phyloP scores from a whole-genome alignment of 345 rosid species.

The Euphorbia lathyris region DNA sequence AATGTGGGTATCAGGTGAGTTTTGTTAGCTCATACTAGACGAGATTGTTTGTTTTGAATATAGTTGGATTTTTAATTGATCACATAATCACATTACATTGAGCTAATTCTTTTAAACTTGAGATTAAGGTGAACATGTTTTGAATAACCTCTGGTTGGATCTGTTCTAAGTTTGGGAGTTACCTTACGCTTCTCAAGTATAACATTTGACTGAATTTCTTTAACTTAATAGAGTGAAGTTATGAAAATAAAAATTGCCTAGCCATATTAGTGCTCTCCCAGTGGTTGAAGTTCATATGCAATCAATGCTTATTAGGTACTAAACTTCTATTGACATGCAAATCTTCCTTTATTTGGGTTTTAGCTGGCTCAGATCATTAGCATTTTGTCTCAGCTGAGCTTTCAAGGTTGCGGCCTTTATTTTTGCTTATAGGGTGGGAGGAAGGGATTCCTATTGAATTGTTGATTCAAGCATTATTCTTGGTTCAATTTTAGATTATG shows the following conservation, averaged over 20 bases:
- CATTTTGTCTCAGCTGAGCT: not conserved
- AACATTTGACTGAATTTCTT: not conserved
- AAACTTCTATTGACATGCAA: not conserved
- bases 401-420: not conserved
- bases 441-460: slow-evolving; percentile 5
- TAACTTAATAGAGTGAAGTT: not conserved
- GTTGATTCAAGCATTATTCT: not conserved
- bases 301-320: not conserved
- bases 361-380: not conserved
- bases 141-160: not conserved
- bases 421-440: not conserved
- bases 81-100: not conserved
- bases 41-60: not conserved
- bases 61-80: not conserved
- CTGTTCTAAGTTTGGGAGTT: not conserved
- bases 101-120: not conserved
- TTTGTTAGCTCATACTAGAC: not conserved
- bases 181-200: too few species aligned
- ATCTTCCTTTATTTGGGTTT: not conserved
- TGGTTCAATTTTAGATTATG: not conserved
- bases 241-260: not conserved
- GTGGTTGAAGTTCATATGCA: not conserved
- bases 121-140: not conserved
- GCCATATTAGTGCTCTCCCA: not conserved
- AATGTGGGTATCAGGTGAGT: not conserved